Percentiles rank a stretch among this genome's conserved stretches.
Conservation (phyloP, 768 basidiomycete species). For the Botryobasidium botryosum region DNA sequence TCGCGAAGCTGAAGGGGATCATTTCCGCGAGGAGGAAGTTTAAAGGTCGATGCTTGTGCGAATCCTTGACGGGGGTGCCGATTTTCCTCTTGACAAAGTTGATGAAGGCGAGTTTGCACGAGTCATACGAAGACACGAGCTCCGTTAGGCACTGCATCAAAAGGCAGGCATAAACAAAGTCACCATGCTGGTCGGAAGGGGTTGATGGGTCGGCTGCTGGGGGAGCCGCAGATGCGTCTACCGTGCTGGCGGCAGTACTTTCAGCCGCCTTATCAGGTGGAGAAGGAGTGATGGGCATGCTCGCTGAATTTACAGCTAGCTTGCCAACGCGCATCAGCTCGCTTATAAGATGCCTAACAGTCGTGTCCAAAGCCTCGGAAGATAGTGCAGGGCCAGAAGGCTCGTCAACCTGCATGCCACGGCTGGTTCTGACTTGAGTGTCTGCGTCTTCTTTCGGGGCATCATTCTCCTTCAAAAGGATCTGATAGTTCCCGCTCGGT, state of each 20-base stretch:
- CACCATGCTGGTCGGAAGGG: conserved; percentile 9
- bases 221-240: not conserved
- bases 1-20: conserved; percentile 34
- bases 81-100: conserved; percentile 45
- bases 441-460: conserved; percentile 14
- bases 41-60: conserved; percentile 47
- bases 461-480: conserved; percentile 33
- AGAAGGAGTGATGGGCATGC: not conserved
- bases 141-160: conserved; percentile 87
- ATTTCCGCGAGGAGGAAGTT: conserved; percentile 73
- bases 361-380: conserved; percentile 30
- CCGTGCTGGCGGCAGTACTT: conserved; percentile 8
- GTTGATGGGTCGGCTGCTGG: conserved; percentile 5
- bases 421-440: not conserved
- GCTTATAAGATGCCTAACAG: conserved; percentile 44
- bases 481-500: conserved; percentile 27
- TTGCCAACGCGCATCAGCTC: conserved; percentile 54
- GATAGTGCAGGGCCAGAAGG: conserved; percentile 15
- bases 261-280: conserved; percentile 7
- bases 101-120: conserved; percentile 78
- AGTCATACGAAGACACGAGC: conserved; percentile 79
- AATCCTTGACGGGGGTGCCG: conserved; percentile 47
- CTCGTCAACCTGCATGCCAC: conserved; percentile 17
- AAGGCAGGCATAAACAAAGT: conserved; percentile 52
- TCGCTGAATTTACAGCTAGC: conserved; percentile 20